Evolutionary conservation across 495 filamentous ascomycete genomes (phyloP).

Genomic region (Tuber umbilicatum): DNA sequence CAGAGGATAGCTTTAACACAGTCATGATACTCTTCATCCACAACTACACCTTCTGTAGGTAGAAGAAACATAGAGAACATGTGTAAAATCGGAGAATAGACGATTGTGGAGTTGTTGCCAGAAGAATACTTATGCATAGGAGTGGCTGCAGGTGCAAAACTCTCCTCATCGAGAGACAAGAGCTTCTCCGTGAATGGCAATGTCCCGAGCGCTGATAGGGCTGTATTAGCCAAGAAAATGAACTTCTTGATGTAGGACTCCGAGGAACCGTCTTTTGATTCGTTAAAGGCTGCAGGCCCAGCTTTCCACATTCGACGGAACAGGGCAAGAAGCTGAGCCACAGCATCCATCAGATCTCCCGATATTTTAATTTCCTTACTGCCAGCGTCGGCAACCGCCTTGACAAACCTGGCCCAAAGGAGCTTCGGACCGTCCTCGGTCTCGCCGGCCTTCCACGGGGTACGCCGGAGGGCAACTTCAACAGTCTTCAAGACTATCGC

Average conservation of each 20-base stretch:
- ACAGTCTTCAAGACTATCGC: constrained; percentile 56
- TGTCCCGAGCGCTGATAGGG: constrained; percentile 60
- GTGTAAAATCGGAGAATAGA: constrained; percentile 48
- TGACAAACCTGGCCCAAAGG: constrained; percentile 65
- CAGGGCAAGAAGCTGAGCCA: constrained; percentile 62
- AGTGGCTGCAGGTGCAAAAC: constrained; percentile 47
- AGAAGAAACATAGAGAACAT: constrained; percentile 49
- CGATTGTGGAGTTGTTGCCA: constrained; percentile 43
- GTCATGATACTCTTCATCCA: constrained; percentile 46
- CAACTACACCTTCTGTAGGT: constrained; percentile 45
- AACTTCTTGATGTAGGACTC: constrained; percentile 57
- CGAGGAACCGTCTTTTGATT: constrained; percentile 21
- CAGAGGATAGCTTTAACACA: constrained; percentile 46
- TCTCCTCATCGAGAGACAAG: constrained; percentile 47
- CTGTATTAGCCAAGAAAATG: constrained; percentile 53
- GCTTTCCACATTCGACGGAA: constrained; percentile 61
- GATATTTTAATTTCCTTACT: constrained; percentile 87
- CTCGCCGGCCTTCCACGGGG: constrained; percentile 51
- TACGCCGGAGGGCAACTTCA: constrained; percentile 52
- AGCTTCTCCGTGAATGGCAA: constrained; percentile 75
- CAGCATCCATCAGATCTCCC: constrained; percentile 68
- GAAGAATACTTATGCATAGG: constrained; percentile 48
- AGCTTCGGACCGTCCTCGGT: constrained; percentile 47
- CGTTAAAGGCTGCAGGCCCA: constrained; percentile 33
- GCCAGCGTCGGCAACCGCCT: constrained; percentile 66